Conservation (phyloP, 148 eudicot genomes). For the Persicaria maculosa region DNA sequence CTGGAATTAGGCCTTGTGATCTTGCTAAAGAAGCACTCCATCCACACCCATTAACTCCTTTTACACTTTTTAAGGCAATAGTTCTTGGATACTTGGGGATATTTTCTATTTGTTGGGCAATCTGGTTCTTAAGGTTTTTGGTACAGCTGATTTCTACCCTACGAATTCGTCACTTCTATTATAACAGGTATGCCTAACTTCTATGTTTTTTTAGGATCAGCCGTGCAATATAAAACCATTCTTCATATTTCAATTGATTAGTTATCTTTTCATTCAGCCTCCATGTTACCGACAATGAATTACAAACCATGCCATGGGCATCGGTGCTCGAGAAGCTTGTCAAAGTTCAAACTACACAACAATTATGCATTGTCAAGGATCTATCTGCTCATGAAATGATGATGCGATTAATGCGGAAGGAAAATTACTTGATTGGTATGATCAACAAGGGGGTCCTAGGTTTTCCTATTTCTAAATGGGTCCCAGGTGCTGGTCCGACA, state of each 20-base stretch:
- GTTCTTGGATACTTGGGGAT: slow-evolving; percentile 86
- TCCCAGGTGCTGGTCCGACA: slow-evolving; percentile 78
- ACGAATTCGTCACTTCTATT: slow-evolving; percentile 69
- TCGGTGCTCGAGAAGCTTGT: slow-evolving; percentile 78
- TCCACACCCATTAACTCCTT: slow-evolving; percentile 78
- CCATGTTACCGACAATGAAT: slow-evolving; percentile 70
- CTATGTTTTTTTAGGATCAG: background rate
- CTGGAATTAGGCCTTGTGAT: slow-evolving; percentile 78
- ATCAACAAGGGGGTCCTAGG: slow-evolving; percentile 89
- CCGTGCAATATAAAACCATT: background rate
- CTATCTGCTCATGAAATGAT: slow-evolving; percentile 82
- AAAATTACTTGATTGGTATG: slow-evolving; percentile 96
- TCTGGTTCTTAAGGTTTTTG: slow-evolving; percentile 85
- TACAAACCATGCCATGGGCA: slow-evolving; percentile 92
- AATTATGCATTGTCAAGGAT: slow-evolving; percentile 81
- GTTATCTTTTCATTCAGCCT: slow-evolving; percentile 56
- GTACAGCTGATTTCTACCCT: slow-evolving; percentile 78
- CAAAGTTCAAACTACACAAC: slow-evolving; percentile 53
- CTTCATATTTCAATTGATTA: background rate
- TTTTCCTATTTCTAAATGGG: slow-evolving; percentile 75
- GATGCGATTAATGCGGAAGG: slow-evolving; percentile 95
- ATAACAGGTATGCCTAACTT: slow-evolving; percentile 45
- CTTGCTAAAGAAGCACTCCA: slow-evolving; percentile 83
- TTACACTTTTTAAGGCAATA: slow-evolving; percentile 62
- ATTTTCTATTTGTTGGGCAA: slow-evolving; percentile 68